phyloP scores from a whole-genome alignment of 768 basidiomycete genomes.

The Glaciozyma antarctica region DNA sequence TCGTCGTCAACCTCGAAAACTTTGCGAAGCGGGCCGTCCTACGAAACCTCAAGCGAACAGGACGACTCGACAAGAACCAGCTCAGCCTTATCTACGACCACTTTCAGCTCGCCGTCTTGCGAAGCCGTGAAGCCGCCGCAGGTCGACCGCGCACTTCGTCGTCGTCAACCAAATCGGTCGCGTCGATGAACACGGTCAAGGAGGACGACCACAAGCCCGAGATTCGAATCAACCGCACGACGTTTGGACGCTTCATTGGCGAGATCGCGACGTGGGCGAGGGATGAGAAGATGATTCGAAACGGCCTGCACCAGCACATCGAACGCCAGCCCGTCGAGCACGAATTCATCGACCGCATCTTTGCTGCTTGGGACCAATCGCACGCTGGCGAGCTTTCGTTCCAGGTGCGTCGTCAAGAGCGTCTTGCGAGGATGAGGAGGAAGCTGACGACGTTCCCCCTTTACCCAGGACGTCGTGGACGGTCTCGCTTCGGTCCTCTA shows the following conservation, averaged over 20 bases:
- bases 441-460: not conserved
- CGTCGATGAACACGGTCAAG: conserved; percentile 19
- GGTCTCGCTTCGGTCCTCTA: conserved; percentile 88
- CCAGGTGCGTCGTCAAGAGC: conserved; percentile 50
- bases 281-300: conserved; percentile 56
- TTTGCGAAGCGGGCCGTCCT: conserved; percentile 88
- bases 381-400: conserved; percentile 75
- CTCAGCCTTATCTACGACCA: conserved; percentile 78
- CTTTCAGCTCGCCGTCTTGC: conserved; percentile 38
- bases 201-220: conserved; percentile 67
- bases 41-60: conserved; percentile 70
- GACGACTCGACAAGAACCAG: conserved; percentile 76
- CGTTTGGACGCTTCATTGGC: conserved; percentile 80
- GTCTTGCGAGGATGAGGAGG: too few relatives aligned
- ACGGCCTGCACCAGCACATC: conserved; percentile 84
- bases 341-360: conserved; percentile 84
- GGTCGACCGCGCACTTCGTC: not conserved
- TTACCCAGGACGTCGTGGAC: conserved; percentile 64
- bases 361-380: conserved; percentile 86
- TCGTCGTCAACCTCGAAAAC: conserved; percentile 82
- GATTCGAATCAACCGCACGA: conserved; percentile 72
- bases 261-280: conserved; percentile 93
- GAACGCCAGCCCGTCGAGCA: conserved; percentile 90
- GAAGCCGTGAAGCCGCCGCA: conserved; percentile 1
- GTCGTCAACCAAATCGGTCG: not conserved